Evolutionary conservation across 2,329 filamentous ascomycete species (phyloP).

Genomic region (Fusarium gaditjirri): DNA sequence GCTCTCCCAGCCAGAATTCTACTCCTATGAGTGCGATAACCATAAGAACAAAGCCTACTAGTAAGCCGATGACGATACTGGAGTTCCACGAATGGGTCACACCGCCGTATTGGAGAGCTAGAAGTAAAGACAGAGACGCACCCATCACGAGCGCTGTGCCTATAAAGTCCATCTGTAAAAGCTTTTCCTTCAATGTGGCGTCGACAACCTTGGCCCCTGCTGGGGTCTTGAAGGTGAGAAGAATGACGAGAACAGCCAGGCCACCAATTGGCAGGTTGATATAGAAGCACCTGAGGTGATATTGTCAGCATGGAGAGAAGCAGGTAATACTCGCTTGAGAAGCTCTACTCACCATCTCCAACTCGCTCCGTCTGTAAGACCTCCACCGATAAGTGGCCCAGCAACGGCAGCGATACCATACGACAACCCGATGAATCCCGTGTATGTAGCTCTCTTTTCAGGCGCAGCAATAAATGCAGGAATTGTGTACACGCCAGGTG

Average conservation of each 20-base stretch:
- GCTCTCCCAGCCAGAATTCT: background rate
- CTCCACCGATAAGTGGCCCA: background rate
- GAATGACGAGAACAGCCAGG: background rate
- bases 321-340: too few relatives aligned
- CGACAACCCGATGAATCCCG: background rate
- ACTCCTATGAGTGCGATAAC: background rate
- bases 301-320: background rate
- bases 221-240: background rate
- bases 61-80: background rate
- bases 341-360: background rate
- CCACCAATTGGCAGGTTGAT: background rate
- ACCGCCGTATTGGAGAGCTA: background rate
- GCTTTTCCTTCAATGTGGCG: background rate
- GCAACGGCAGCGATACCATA: background rate
- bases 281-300: background rate
- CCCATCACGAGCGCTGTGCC: background rate
- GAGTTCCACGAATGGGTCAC: background rate
- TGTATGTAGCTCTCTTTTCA: background rate
- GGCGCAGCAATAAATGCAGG: constrained; percentile 45
- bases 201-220: background rate
- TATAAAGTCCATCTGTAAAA: background rate
- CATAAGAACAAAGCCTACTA: background rate
- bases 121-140: background rate
- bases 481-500: constrained; percentile 60
- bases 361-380: background rate